Percentiles rank a stretch among this genome's conserved stretches.
Conservation (phyloP, 2,329 filamentous ascomycete genomes). For the Penicillium nordicum region DNA sequence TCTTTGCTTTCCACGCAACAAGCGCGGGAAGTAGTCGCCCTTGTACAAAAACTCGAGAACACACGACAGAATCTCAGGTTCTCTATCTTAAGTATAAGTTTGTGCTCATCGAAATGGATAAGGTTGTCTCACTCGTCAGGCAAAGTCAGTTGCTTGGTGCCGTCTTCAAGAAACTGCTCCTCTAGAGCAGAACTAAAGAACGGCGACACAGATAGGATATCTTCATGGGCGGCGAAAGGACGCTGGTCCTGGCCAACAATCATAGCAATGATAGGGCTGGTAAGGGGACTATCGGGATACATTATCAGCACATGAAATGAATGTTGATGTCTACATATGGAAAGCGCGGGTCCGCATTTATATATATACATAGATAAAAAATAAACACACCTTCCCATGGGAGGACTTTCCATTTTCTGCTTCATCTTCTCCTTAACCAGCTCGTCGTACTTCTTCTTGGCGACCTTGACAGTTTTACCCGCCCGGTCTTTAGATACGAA, state of each 20-base stretch:
- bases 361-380: not conserved
- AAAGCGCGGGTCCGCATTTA: not conserved
- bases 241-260: constrained; percentile 80
- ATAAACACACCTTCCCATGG: constrained; percentile 46
- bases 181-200: constrained; percentile 74
- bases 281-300: constrained; percentile 45
- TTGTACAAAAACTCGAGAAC: constrained; percentile 97
- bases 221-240: constrained; percentile 92
- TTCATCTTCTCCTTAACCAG: constrained; percentile 82
- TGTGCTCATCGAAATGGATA: not conserved
- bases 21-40: constrained; percentile 88
- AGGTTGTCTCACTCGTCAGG: constrained; percentile 54
- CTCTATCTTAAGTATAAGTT: constrained; percentile 49
- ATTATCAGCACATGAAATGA: constrained; percentile 8
- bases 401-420: constrained; percentile 67
- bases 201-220: constrained; percentile 80
- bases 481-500: constrained; percentile 81
- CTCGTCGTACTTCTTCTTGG: constrained; percentile 73
- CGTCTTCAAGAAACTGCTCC: constrained; percentile 66
- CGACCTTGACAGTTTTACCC: constrained; percentile 78
- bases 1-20: constrained; percentile 80
- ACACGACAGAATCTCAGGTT: constrained; percentile 89
- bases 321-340: not conserved
- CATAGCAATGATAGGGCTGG: constrained; percentile 78
- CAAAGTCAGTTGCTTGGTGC: constrained; percentile 72